phyloP scores from a whole-genome alignment of 768 basidiomycete genomes.

The Rhizopogon vinicolor region DNA sequence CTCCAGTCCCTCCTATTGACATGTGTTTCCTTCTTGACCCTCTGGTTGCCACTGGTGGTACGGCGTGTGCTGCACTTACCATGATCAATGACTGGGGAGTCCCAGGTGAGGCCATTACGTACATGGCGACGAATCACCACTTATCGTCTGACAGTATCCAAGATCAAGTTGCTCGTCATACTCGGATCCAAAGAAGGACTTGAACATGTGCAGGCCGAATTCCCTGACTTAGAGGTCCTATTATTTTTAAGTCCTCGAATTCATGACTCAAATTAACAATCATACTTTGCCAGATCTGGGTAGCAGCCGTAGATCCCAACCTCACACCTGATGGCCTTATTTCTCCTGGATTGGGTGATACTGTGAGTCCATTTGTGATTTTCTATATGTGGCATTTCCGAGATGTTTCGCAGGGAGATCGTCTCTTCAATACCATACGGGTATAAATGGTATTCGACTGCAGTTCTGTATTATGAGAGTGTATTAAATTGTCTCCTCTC shows the following conservation, averaged over 20 bases:
- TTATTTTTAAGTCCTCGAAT: background rate
- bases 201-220: slow-evolving; percentile 53
- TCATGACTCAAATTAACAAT: background rate
- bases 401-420: slow-evolving; percentile 59
- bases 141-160: slow-evolving; percentile 38
- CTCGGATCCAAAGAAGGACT: slow-evolving; percentile 78
- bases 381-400: background rate
- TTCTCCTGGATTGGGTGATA: slow-evolving; percentile 87
- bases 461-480: background rate
- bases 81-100: slow-evolving; percentile 89
- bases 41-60: slow-evolving; percentile 91
- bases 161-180: slow-evolving; percentile 79
- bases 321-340: slow-evolving; percentile 78
- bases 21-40: slow-evolving; percentile 88
- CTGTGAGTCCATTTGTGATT: slow-evolving; percentile 43
- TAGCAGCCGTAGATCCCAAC: slow-evolving; percentile 70
- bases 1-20: slow-evolving; percentile 70
- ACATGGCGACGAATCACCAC: background rate
- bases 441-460: slow-evolving; percentile 17
- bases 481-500: background rate
- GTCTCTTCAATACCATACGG: slow-evolving; percentile 73
- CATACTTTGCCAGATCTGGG: slow-evolving; percentile 63
- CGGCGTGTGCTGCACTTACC: slow-evolving; percentile 78
- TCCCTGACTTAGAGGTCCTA: slow-evolving; percentile 76
- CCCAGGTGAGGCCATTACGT: slow-evolving; percentile 39